phyloP scores from a whole-genome alignment of 331 rosid genomes.

The Rhamnella rubrinervis region DNA sequence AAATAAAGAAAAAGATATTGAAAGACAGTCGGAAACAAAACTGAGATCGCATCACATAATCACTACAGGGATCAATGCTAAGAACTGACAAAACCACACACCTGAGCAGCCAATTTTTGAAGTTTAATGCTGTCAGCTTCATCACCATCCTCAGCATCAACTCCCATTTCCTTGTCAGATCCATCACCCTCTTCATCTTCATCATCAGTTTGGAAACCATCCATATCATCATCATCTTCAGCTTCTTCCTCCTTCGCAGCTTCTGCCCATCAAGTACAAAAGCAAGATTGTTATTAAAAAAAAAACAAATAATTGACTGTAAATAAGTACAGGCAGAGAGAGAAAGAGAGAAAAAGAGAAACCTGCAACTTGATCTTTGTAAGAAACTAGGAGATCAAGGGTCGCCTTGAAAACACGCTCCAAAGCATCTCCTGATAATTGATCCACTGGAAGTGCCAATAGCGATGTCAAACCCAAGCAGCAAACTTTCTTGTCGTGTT shows the following conservation, averaged over 20 bases:
- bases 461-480: constrained; percentile 90
- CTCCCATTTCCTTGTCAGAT: constrained; percentile 94
- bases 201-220: constrained; percentile 82
- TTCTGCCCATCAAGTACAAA: constrained; percentile 43
- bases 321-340: neutral
- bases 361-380: constrained; percentile 97
- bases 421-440: constrained; percentile 72
- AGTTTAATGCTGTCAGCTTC: constrained; percentile 69
- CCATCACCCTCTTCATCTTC: constrained; percentile 80
- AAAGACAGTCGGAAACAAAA: no score
- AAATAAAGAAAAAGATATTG: no score
- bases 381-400: constrained; percentile 84
- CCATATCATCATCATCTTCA: constrained; percentile 96
- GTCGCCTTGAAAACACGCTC: constrained; percentile 86
- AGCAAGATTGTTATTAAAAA: neutral
- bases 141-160: constrained; percentile 80
- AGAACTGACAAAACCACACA: constrained; percentile 13
- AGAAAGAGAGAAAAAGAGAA: constrained; percentile 6
- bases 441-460: constrained; percentile 73
- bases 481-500: constrained; percentile 91
- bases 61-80: neutral
- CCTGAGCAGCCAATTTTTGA: constrained; percentile 92
- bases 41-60: no score
- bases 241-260: constrained; percentile 84
- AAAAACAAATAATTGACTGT: neutral